Evolutionary conservation across 495 filamentous ascomycete genomes (phyloP).

Genomic region (Trichocladium uniseriatum): DNA sequence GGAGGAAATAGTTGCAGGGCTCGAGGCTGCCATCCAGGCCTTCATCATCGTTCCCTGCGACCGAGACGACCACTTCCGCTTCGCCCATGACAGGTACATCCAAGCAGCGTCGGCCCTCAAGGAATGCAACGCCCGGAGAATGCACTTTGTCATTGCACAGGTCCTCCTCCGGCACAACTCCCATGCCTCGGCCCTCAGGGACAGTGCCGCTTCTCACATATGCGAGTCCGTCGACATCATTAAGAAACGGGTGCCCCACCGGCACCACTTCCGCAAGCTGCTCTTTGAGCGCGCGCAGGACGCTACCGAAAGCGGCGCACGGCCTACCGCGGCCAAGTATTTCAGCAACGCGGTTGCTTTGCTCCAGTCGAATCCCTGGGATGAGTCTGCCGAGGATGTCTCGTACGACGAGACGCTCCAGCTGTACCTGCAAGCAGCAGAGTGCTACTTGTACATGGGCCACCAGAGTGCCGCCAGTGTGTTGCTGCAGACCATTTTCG

Average conservation of each 20-base stretch:
- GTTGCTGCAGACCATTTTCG: slow-evolving; percentile 55
- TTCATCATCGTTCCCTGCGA: slow-evolving; percentile 67
- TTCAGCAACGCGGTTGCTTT: slow-evolving; percentile 66
- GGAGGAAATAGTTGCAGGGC: slow-evolving; percentile 50
- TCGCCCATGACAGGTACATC: slow-evolving; percentile 75
- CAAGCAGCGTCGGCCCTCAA: slow-evolving; percentile 61
- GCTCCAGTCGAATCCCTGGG: slow-evolving; percentile 71
- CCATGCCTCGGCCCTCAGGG: slow-evolving; percentile 47
- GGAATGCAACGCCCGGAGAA: slow-evolving; percentile 60
- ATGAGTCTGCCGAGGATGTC: slow-evolving; percentile 57
- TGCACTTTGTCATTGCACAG: slow-evolving; percentile 82
- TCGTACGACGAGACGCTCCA: slow-evolving; percentile 77
- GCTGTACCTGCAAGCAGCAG: slow-evolving; percentile 65
- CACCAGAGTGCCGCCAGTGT: slow-evolving; percentile 53
- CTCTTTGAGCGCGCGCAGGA: slow-evolving; percentile 67
- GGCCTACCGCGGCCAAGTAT: slow-evolving; percentile 68
- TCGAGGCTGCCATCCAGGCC: slow-evolving; percentile 68
- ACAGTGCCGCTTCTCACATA: slow-evolving; percentile 66
- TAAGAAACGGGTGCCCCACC: slow-evolving; percentile 46
- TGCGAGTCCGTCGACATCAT: slow-evolving; percentile 65
- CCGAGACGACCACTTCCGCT: slow-evolving; percentile 66
- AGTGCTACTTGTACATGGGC: slow-evolving; percentile 69
- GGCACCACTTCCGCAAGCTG: slow-evolving; percentile 59
- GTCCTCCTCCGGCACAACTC: slow-evolving; percentile 62
- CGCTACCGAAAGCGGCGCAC: slow-evolving; percentile 69